These are phyloP conservation scores for Fusarium incarnatum DNA, from an alignment of 2,329 filamentous ascomycete species.

Conservation along the genomic window DNA sequence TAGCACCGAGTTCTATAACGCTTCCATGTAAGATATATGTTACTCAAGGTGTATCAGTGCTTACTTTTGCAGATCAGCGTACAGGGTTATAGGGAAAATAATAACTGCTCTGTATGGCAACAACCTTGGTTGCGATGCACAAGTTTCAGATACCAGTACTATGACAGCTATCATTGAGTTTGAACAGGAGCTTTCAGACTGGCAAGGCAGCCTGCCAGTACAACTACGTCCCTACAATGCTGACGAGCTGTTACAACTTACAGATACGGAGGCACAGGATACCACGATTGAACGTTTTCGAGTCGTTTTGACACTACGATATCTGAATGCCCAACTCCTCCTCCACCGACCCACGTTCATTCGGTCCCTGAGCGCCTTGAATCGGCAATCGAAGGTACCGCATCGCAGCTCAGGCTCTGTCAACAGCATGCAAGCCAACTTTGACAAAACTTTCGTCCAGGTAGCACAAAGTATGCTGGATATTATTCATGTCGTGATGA, in stretches of 20 bases:
- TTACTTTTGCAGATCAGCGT: conserved; percentile 5
- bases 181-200: conserved; percentile 31
- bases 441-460: conserved; percentile 9
- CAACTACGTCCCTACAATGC: neutral
- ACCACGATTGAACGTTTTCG: neutral
- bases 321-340: conserved; percentile 6
- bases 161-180: conserved; percentile 21
- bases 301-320: neutral
- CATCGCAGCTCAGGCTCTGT: neutral
- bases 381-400: neutral
- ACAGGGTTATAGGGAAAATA: conserved; percentile 21
- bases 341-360: conserved; percentile 9
- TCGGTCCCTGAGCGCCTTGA: neutral
- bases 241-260: neutral
- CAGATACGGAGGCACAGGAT: neutral
- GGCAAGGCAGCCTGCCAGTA: conserved; percentile 6
- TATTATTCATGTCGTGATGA: conserved; percentile 17
- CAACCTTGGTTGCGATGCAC: conserved; percentile 26
- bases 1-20: conserved; percentile 31
- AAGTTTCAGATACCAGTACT: conserved; percentile 6
- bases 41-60: fast-evolving
- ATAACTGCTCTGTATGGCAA: conserved; percentile 25
- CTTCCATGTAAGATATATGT: conserved; percentile 2
- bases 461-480: conserved; percentile 21
- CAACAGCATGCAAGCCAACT: conserved; percentile 21